Conservation (phyloP, 257 asterid genomes). For the Nicotiana knightiana region DNA sequence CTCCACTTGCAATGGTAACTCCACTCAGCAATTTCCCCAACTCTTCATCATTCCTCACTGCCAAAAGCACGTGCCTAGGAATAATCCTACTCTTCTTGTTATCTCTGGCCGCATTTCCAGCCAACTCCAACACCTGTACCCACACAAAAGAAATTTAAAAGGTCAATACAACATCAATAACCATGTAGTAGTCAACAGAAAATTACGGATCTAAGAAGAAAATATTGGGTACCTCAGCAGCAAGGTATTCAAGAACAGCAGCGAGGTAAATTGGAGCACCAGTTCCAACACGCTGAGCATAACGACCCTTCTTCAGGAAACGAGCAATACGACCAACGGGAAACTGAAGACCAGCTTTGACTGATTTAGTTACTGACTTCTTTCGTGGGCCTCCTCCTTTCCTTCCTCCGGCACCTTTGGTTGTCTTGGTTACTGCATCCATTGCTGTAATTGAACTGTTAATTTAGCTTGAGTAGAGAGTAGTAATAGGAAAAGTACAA, state of each 20-base stretch:
- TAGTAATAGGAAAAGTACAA: no score
- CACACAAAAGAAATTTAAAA: neutral
- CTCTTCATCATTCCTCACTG: slow-evolving; percentile 47
- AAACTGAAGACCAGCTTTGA: slow-evolving; percentile 49
- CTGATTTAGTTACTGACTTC: slow-evolving; percentile 34
- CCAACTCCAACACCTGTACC: slow-evolving; percentile 39
- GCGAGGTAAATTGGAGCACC: slow-evolving; percentile 46
- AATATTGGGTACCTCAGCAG: slow-evolving; percentile 33
- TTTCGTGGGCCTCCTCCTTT: slow-evolving; percentile 39
- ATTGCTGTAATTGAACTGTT: neutral
- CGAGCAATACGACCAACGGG: slow-evolving; percentile 52
- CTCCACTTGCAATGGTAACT: slow-evolving; percentile 40
- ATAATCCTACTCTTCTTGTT: slow-evolving; percentile 39
- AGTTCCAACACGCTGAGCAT: slow-evolving; percentile 37
- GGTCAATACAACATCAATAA: neutral
- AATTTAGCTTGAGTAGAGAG: neutral
- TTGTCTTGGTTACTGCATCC: slow-evolving; percentile 12
- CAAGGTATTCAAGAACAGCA: slow-evolving; percentile 39
- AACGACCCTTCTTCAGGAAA: slow-evolving; percentile 35
- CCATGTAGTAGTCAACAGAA: neutral
- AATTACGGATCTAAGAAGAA: neutral
- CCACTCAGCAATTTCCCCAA: slow-evolving; percentile 37
- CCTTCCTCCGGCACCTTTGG: slow-evolving; percentile 33
- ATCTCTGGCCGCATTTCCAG: slow-evolving; percentile 51
- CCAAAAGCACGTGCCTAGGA: slow-evolving; percentile 40